Percentiles rank a stretch among this genome's conserved stretches.
Evolutionary conservation across 2,329 filamentous ascomycete species (phyloP).

Genomic region (Rhinocladiella similis): DNA sequence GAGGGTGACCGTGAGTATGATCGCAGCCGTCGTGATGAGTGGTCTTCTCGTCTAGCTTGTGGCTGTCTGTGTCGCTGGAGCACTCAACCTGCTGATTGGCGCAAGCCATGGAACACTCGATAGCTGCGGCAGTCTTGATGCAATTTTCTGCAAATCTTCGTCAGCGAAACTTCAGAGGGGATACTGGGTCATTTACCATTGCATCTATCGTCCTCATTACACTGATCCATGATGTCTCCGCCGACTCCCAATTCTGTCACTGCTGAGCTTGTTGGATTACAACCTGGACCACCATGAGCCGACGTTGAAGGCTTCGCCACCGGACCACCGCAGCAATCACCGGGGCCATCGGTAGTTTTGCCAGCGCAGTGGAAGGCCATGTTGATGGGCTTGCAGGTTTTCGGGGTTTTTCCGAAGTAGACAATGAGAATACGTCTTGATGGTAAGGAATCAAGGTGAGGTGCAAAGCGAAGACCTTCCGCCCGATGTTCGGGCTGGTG

Average conservation of each 20-base stretch:
- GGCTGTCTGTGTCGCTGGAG: background rate
- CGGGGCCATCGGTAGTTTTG: background rate
- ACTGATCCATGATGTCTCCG: background rate
- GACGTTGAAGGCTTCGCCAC: background rate
- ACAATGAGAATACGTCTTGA: background rate
- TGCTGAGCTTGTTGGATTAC: background rate
- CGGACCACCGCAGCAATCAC: constrained; percentile 1
- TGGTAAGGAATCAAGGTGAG: background rate
- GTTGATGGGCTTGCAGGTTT: background rate
- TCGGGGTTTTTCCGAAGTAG: background rate
- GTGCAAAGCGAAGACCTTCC: background rate
- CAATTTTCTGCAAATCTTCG: constrained; percentile 13
- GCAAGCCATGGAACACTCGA: constrained; percentile 12
- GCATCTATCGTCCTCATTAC: constrained; percentile 15
- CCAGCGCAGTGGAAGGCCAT: background rate
- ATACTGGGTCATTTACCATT: constrained; percentile 6
- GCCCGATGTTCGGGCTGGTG: background rate
- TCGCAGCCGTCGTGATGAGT: background rate
- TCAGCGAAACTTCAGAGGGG: constrained; percentile 4
- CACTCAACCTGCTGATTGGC: background rate
- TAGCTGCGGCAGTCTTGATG: constrained; percentile 15
- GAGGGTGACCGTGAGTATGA: background rate
- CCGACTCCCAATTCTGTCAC: background rate
- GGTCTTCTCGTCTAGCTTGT: background rate
- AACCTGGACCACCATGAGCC: background rate